Conservation (phyloP, 2,329 filamentous ascomycete species). For the Colletotrichum sp. region DNA sequence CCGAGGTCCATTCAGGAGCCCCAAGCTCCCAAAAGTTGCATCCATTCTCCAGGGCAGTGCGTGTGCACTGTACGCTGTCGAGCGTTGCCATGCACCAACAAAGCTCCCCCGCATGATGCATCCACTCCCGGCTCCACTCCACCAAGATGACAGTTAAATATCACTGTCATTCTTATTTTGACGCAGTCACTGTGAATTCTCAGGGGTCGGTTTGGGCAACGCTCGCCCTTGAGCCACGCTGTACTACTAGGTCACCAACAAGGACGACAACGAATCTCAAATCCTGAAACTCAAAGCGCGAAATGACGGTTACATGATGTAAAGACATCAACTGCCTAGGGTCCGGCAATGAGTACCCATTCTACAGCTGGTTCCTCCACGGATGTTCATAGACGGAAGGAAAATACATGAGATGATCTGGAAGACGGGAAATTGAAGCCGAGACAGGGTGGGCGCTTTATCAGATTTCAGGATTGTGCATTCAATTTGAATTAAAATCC, state of each 20-base stretch:
- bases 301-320: neutral
- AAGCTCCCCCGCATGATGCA: neutral
- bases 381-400: neutral
- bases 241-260: neutral
- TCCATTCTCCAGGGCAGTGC: neutral
- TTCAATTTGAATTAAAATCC: neutral
- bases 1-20: neutral
- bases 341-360: neutral
- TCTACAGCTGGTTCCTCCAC: neutral
- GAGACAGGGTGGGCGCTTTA: neutral
- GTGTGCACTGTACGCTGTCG: neutral
- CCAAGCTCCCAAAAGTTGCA: neutral
- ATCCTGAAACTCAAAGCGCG: neutral
- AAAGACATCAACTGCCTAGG: neutral
- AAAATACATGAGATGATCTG: neutral
- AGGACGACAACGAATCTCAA: neutral
- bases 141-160: neutral
- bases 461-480: neutral
- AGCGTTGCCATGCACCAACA: neutral
- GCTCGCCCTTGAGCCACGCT: neutral
- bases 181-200: neutral
- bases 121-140: neutral
- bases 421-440: neutral
- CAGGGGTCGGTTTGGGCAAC: neutral
- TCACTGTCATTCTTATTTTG: neutral